Base-by-base conservation (phyloP, 805 yeast species). In the Wickerhamomyces queroliae region DNA sequence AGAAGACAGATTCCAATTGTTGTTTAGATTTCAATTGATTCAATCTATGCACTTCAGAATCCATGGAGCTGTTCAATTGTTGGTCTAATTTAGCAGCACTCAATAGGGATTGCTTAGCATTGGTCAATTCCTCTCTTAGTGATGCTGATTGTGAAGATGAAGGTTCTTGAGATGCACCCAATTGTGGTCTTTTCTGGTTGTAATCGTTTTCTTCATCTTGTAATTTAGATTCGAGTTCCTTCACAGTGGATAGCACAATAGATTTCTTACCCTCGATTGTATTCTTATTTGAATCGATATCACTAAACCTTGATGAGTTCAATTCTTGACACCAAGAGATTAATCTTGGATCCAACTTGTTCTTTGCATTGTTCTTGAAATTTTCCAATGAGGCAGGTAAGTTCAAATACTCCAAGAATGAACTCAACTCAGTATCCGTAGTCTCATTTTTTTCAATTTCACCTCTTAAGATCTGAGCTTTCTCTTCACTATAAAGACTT, bases 401-500 rank as follows among this genome's bases (percentile, higher is more conserved):
- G 41, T 82, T 81, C 47, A 88, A 72, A 49, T 75, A 88, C 51
- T 89, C 98, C 42, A 89, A 69, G 9, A 86, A 86, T 1, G 96
- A 85, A 2, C 70, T 61, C 35, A 83, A 70, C 54, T 90, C 93
- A 58, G 86, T 84, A 52, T 87, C 78, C 0, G 95, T 83, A 9
- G 89, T 73, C 41, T 85, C 90, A 18, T 78, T 73, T 43, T 72
- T 72, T 44, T 90, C 97, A 33, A 80, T 70, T 53, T 87, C 89
- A 32, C 66, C 70, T 52, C 98, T 73, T 34, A 88, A 61, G 27
- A 86, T 62, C 46, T 74, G 78, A 0, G 96, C 91, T 59, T 87
- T 84, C 56, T 86, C 89, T 56, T 91, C 99, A 0, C 96, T 83
- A 58, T 93, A 93, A 46, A 80, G 68, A 45, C 96, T 86, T 38